Conservation (phyloP, 805 yeast genomes). For the Ogataea paradorogensis region DNA sequence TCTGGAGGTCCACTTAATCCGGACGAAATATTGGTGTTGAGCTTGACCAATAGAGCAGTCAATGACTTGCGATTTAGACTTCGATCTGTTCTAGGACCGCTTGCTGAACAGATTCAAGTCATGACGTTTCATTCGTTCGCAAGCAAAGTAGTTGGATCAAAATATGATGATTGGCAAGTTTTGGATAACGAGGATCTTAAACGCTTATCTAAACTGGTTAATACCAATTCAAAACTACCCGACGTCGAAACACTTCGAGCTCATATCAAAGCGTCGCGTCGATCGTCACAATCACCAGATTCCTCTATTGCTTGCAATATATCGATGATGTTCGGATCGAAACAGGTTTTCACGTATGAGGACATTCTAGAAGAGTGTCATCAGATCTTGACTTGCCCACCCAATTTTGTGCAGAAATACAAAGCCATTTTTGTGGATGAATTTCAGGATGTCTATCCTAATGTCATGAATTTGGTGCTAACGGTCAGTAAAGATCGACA, state of each 20-base stretch:
- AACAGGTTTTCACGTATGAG: slow-evolving; percentile 24
- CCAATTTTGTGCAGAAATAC: slow-evolving; percentile 23
- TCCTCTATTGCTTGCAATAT: slow-evolving; percentile 9
- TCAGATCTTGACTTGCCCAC: slow-evolving; percentile 18
- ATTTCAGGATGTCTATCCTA: slow-evolving; percentile 65
- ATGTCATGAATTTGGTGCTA: slow-evolving; percentile 43
- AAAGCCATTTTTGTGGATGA: slow-evolving; percentile 63
- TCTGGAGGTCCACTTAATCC: slow-evolving; percentile 40
- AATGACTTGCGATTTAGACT: slow-evolving; percentile 40
- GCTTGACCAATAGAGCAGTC: slow-evolving; percentile 70
- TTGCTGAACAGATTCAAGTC: slow-evolving; percentile 38
- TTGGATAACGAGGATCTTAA: slow-evolving; percentile 45
- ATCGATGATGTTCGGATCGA: slow-evolving; percentile 18
- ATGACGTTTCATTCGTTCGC: slow-evolving; percentile 67
- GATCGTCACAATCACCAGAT: slow-evolving; percentile 7
- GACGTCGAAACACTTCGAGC: slow-evolving; percentile 12
- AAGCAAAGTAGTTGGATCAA: slow-evolving; percentile 43
- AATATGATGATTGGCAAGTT: slow-evolving; percentile 35
- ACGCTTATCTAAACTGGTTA: slow-evolving; percentile 14
- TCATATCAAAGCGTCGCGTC: slow-evolving; percentile 16
- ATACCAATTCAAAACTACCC: slow-evolving; percentile 3
- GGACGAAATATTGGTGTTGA: slow-evolving; percentile 54
- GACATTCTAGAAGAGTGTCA: slow-evolving; percentile 25
- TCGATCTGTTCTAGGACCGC: slow-evolving; percentile 32
- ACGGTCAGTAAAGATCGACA: slow-evolving; percentile 43